A percentile compares a stretch with the other conserved stretches of the same genome.
These are phyloP conservation scores for Claviceps citrina DNA, from an alignment of 2,329 filamentous ascomycete genomes.

Conservation along the genomic window DNA sequence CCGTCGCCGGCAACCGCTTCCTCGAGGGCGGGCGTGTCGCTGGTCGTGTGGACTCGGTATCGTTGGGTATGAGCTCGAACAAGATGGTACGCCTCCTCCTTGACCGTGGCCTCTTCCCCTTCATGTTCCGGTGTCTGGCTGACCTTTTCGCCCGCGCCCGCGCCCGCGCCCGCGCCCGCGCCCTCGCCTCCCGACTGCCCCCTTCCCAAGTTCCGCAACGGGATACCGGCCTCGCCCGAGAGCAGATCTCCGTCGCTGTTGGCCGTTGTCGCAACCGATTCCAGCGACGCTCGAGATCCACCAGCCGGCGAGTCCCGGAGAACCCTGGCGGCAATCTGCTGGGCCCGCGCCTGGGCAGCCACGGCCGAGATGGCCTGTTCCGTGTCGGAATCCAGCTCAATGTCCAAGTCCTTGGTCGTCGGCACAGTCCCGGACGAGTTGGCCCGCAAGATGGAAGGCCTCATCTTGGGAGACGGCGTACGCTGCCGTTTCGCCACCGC, in stretches of 20 bases:
- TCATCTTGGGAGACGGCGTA: slow-evolving; percentile 15
- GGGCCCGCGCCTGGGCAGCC: slow-evolving; percentile 29
- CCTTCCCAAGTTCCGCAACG: slow-evolving; percentile 17
- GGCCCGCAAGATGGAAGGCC: slow-evolving; percentile 28
- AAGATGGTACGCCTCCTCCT: slow-evolving; percentile 26
- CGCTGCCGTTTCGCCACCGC: neutral
- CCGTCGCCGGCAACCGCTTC: slow-evolving; percentile 7
- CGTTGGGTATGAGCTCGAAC: slow-evolving; percentile 26
- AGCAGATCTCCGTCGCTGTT: slow-evolving; percentile 15
- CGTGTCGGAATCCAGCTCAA: slow-evolving; percentile 13
- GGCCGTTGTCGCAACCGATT: slow-evolving; percentile 20
- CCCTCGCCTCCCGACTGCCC: neutral
- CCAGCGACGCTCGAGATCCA: slow-evolving; percentile 21
- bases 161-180: neutral
- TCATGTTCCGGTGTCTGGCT: slow-evolving; percentile 3
- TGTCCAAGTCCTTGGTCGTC: slow-evolving; percentile 12
- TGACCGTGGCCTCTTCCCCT: neutral
- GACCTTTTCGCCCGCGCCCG: neutral
- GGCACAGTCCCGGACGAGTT: slow-evolving; percentile 25
- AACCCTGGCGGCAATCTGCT: slow-evolving; percentile 26
- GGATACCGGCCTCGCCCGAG: slow-evolving; percentile 14
- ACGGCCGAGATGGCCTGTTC: slow-evolving; percentile 20
- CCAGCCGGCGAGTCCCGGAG: slow-evolving; percentile 21
- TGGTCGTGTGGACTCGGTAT: slow-evolving; percentile 7
- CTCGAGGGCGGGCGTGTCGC: slow-evolving; percentile 6